Evolutionary conservation across 2,329 filamentous ascomycete species (phyloP).

Genomic region (Fusarium foetens): DNA sequence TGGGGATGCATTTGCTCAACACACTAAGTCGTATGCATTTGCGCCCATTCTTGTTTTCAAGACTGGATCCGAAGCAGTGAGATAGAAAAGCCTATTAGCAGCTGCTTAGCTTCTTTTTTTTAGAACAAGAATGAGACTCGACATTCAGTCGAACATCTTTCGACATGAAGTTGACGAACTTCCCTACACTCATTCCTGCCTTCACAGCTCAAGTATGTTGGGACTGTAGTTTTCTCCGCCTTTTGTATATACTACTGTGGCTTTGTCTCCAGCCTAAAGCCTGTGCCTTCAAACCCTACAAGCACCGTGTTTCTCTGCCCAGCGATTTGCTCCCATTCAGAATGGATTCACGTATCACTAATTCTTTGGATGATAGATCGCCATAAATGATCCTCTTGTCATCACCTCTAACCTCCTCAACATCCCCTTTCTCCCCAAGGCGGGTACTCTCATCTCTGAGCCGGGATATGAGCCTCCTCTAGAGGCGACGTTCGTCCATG

Average conservation of each 20-base stretch:
- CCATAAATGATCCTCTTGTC: constrained; percentile 48
- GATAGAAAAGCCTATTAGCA: constrained; percentile 4
- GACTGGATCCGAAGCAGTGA: background rate
- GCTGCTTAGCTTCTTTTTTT: background rate
- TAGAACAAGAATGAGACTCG: constrained; percentile 25
- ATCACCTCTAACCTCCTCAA: constrained; percentile 49
- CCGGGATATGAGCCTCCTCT: constrained; percentile 49
- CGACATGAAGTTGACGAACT: constrained; percentile 48
- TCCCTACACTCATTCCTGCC: constrained; percentile 52
- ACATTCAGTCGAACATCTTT: background rate
- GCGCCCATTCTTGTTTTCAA: background rate
- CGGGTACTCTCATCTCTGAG: constrained; percentile 51
- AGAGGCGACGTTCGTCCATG: constrained; percentile 52
- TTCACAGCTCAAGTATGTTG: constrained; percentile 51
- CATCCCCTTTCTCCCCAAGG: constrained; percentile 47
- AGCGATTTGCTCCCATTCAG: background rate
- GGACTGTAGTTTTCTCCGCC: background rate
- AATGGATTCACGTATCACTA: background rate
- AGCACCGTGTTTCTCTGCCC: background rate
- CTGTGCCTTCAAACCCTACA: background rate
- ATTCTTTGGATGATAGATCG: constrained; percentile 41
- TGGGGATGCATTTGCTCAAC: background rate
- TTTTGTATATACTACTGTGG: background rate
- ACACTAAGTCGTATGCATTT: background rate
- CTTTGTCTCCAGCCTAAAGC: background rate